Percentiles rank a stretch among this genome's conserved stretches.
phyloP scores from a whole-genome alignment of 371 early-diverging fungal species.

The Apophysomyces variabilis region DNA sequence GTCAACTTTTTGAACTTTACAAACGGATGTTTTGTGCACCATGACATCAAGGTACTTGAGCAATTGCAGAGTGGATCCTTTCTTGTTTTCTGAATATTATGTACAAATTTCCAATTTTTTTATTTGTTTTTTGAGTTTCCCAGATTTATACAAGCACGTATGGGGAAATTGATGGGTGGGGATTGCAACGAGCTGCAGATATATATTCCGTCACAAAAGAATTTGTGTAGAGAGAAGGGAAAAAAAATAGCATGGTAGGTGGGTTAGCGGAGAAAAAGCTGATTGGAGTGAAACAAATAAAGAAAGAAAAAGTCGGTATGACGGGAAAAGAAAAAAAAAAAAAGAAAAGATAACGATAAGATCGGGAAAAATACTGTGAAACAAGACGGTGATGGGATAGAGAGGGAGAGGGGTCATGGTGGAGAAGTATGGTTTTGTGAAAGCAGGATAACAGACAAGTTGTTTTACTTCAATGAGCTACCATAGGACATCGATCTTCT shows the following conservation, averaged over 20 bases:
- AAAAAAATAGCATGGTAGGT: neutral
- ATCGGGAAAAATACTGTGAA: slow-evolving; percentile 1
- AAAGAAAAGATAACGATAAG: neutral
- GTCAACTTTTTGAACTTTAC: neutral
- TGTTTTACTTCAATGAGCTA: slow-evolving; percentile 7
- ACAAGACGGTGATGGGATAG: neutral
- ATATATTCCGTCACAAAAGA: neutral
- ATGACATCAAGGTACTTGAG: slow-evolving; percentile 1
- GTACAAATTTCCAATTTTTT: slow-evolving; percentile 1
- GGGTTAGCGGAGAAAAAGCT: neutral
- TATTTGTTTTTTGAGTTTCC: neutral
- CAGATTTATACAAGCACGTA: slow-evolving; percentile 6
- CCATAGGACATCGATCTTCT: slow-evolving; percentile 57
- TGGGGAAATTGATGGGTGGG: neutral
- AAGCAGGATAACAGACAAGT: no score
- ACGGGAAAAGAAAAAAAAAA: slow-evolving; percentile 8
- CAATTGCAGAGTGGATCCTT: neutral
- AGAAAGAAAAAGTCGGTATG: slow-evolving; percentile 7
- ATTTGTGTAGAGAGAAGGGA: neutral
- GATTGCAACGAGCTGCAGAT: neutral
- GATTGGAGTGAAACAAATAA: slow-evolving; percentile 3
- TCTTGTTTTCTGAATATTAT: neutral
- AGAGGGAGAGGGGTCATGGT: neutral
- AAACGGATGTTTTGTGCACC: neutral
- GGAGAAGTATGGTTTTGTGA: neutral